Conservation (phyloP, 495 filamentous ascomycete genomes). For the Lophiostoma macrostomum region DNA sequence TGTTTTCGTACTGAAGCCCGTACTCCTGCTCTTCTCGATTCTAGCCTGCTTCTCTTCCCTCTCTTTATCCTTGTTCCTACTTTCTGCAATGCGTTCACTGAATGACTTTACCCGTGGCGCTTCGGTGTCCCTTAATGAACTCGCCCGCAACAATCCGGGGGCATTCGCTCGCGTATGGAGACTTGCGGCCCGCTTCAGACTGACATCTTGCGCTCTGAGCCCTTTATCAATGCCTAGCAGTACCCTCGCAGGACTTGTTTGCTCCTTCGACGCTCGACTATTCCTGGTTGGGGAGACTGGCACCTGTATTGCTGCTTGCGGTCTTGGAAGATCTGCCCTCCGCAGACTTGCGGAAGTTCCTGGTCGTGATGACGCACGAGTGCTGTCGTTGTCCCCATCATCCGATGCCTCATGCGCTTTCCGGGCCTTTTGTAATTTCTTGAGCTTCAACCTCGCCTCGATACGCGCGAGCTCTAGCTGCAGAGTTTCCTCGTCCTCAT, state of each 20-base stretch:
- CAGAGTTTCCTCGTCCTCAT: constrained; percentile 88
- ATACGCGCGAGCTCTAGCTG: constrained; percentile 80
- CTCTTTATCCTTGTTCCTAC: constrained; percentile 51
- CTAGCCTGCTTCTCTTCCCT: constrained; percentile 54
- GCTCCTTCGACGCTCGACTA: constrained; percentile 47
- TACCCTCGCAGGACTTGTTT: constrained; percentile 75
- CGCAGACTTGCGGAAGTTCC: constrained; percentile 22
- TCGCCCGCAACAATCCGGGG: constrained; percentile 12
- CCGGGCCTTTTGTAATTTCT: constrained; percentile 59
- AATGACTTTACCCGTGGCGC: constrained; percentile 62
- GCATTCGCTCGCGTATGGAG: constrained; percentile 19
- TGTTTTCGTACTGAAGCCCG: constrained; percentile 65
- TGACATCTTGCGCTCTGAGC: constrained; percentile 75
- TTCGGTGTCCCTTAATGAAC: constrained; percentile 21
- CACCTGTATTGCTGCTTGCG: constrained; percentile 61
- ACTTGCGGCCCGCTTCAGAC: constrained; percentile 69
- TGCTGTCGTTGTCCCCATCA: constrained; percentile 18
- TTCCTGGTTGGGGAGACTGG: constrained; percentile 73
- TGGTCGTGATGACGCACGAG: constrained; percentile 17
- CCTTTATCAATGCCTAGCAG: constrained; percentile 89
- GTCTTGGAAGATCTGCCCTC: constrained; percentile 16
- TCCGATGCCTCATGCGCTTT: constrained; percentile 45
- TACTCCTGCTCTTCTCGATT: constrained; percentile 60
- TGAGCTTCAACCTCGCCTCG: constrained; percentile 81
- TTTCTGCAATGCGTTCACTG: constrained; percentile 79